Evolutionary conservation across 176 grass and related monocot genomes (phyloP).

Genomic region (Zizania latifolia): DNA sequence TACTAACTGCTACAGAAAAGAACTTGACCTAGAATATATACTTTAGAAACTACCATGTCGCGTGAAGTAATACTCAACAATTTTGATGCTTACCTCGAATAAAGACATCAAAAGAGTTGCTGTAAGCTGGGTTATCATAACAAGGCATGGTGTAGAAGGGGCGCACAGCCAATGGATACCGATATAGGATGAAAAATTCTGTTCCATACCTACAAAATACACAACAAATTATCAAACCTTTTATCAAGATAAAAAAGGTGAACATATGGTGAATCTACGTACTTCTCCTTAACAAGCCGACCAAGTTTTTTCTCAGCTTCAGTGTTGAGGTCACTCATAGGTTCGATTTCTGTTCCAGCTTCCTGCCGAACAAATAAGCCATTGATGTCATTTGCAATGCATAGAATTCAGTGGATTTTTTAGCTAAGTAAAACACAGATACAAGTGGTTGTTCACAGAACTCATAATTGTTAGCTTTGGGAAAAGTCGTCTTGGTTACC

Average conservation of each 20-base stretch:
- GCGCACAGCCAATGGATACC: slow-evolving; percentile 83
- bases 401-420: too few species aligned
- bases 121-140: slow-evolving; percentile 67
- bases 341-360: slow-evolving; percentile 77
- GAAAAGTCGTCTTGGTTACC: not conserved
- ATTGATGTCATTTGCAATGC: not conserved
- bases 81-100: slow-evolving; percentile 98
- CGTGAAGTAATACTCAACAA: too few species aligned
- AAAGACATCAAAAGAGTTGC: slow-evolving; percentile 95
- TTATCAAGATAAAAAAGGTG: too few species aligned
- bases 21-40: too few species aligned
- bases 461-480: not conserved
- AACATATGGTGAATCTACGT: not conserved
- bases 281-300: slow-evolving; percentile 77
- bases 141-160: slow-evolving; percentile 99
- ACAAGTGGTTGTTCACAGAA: not conserved
- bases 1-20: too few species aligned
- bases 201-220: slow-evolving; percentile 3
- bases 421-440: not conserved
- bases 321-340: slow-evolving; percentile 88
- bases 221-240: too few species aligned
- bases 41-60: too few species aligned
- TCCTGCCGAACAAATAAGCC: slow-evolving; percentile 36
- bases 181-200: slow-evolving; percentile 84
- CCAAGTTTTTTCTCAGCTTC: slow-evolving; percentile 93